Evolutionary conservation across 2,329 filamentous ascomycete genomes (phyloP).

Genomic region (Alternaria incomplexa): DNA sequence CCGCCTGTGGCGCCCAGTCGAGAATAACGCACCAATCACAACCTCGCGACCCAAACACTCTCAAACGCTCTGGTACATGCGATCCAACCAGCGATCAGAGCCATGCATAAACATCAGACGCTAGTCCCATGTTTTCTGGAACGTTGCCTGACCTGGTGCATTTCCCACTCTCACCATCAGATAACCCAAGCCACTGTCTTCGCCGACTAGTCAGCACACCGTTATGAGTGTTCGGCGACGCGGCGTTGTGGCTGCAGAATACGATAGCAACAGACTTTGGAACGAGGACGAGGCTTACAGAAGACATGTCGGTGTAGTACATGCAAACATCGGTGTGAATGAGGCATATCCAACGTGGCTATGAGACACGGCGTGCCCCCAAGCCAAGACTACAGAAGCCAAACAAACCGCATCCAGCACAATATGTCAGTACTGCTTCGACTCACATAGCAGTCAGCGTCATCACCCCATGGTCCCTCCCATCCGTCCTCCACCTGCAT

Average conservation of each 20-base stretch:
- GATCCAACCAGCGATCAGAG: background rate
- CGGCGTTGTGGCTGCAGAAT: background rate
- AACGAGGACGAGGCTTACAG: background rate
- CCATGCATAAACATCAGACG: background rate
- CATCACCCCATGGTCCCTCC: background rate
- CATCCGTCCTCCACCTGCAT: background rate
- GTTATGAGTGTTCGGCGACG: background rate
- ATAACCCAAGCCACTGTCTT: background rate
- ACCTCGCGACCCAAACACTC: background rate
- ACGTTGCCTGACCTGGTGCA: background rate
- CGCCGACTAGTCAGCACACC: background rate
- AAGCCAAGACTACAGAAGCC: background rate
- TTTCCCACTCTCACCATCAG: background rate
- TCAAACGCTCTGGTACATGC: background rate
- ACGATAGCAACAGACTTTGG: background rate
- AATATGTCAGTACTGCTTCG: background rate
- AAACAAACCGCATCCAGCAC: background rate
- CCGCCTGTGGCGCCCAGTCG: conserved; percentile 7
- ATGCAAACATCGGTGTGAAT: background rate
- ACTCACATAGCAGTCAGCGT: background rate
- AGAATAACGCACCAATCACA: conserved; percentile 1
- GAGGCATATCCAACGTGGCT: background rate
- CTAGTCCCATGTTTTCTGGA: background rate
- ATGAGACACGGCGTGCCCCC: background rate
- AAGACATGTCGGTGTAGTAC: background rate